phyloP scores from a whole-genome alignment of 768 basidiomycete species.

The Daedalea quercina region DNA sequence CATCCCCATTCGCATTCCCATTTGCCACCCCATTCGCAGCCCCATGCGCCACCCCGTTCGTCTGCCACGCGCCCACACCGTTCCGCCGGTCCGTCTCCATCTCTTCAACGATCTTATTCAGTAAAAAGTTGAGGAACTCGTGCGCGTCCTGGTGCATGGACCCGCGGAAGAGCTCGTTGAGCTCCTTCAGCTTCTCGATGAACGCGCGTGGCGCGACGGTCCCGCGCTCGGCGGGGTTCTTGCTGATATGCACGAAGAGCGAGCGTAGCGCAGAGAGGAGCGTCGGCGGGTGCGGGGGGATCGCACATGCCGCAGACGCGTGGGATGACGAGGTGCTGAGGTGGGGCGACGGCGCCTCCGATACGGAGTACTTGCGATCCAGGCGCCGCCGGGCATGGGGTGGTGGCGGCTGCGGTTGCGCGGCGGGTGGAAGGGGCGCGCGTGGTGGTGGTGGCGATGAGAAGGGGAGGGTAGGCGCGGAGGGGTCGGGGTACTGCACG shows the following conservation, averaged over 20 bases:
- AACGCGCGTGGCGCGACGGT: conserved; percentile 87
- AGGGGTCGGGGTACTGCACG: conserved; percentile 56
- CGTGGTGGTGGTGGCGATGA: conserved; percentile 20
- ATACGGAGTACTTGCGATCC: conserved; percentile 41
- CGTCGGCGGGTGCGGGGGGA: conserved; percentile 58
- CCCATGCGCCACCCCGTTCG: conserved; percentile 2
- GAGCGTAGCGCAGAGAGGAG: conserved; percentile 91
- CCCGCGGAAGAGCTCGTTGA: conserved; percentile 86
- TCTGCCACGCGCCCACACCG: conserved; percentile 9
- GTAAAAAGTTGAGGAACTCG: conserved; percentile 91
- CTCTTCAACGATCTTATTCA: conserved; percentile 93
- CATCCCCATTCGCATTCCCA: conserved; percentile 2
- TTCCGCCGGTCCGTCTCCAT: conserved; percentile 63
- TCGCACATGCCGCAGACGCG: conserved; percentile 32
- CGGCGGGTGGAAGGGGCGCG: conserved; percentile 22
- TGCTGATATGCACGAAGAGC: conserved; percentile 80
- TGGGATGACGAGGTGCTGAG: conserved; percentile 19
- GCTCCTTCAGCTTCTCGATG: conserved; percentile 87
- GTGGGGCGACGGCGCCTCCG: conserved; percentile 20
- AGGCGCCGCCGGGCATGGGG: conserved; percentile 42
- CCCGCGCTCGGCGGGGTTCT: conserved; percentile 72
- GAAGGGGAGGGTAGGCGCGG: conserved; percentile 30
- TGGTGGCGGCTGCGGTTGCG: conserved; percentile 25
- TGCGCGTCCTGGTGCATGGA: conserved; percentile 98
- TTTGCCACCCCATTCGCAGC: conserved; percentile 5